Evolutionary conservation across 306 rosid genomes (phyloP), one percentile per base, ranked within the genome.

Genomic region (Malus sylvestris): DNA sequence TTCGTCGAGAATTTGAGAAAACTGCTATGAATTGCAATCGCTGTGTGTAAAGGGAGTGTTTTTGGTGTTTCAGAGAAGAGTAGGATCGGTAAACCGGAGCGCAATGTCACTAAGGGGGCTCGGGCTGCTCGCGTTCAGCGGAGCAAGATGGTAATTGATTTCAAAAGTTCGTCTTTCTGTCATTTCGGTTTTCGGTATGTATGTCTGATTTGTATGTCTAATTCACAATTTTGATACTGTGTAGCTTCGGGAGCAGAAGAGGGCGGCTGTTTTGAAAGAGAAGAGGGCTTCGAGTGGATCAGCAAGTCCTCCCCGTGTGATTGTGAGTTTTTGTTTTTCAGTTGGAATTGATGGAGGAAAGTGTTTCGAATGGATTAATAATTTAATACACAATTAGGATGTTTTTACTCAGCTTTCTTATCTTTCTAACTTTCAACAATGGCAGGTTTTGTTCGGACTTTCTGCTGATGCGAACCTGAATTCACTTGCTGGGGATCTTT

Each of bases 361-460:
- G 7, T 23, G 33, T 23, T 11, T 25, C 3, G 3, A 8, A 22
- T 58, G 5, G 38, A 19, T 35, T 33, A 8, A 61, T 25, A 18
- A 13, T n/a, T 13, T 8, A 1, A 29, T 62, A 8, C 18, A 6
- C 30, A 29, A 15, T 29, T n/a, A 69, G 58, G 49, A 40, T 25
- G 58, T 12, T 44, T 23, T n/a, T 42, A 3, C 25, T 51, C 29
- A 13, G 35, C 22, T 72, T 22, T n/a, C 23, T 72, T 42, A 42
- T 16, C 58, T 1, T 40, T 59, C 23, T 20, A n/a, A 19, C 11
- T 20, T 62, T 32, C 42, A 10, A 65, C 75, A 40, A 68, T 85
- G 25, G 46, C 82, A 95, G 99, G 93, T 95, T 83, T 92, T 92
- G 38, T 90, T 96, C 70, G 90, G 89, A 63, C 99, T 96, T 16